Evolutionary conservation across 129 eudicot species (phyloP).

Genomic region (Gnaphalium uliginosum): DNA sequence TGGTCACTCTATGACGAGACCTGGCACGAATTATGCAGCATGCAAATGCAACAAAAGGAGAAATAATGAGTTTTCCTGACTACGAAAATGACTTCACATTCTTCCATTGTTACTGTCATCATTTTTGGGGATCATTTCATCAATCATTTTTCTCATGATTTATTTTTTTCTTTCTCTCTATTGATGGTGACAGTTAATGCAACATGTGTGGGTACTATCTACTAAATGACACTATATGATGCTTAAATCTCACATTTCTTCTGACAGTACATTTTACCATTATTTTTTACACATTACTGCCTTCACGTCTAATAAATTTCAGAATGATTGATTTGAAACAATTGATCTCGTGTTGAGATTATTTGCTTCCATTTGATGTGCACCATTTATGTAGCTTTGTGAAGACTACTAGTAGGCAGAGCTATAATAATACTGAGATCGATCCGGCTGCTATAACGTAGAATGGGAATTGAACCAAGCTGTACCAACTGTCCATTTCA

Average conservation of each 20-base stretch:
- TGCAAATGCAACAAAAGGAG: slow-evolving; percentile 38
- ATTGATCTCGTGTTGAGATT: slow-evolving; percentile 12
- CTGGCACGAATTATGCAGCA: slow-evolving; percentile 32
- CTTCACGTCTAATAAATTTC: slow-evolving; percentile 4
- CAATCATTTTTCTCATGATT: slow-evolving; percentile 46
- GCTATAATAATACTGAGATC: background rate
- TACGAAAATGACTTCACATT: slow-evolving; percentile 38
- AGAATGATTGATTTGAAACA: background rate
- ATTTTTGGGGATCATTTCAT: slow-evolving; percentile 38
- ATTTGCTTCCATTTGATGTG: slow-evolving; percentile 5
- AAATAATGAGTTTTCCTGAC: slow-evolving; percentile 32
- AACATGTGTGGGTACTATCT: slow-evolving; percentile 33
- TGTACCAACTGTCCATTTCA: slow-evolving; percentile 6
- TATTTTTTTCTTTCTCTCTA: slow-evolving; percentile 25
- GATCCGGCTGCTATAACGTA: background rate
- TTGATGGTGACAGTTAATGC: slow-evolving; percentile 38
- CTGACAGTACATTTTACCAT: slow-evolving; percentile 33
- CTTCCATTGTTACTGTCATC: slow-evolving; percentile 20
- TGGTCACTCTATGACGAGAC: slow-evolving; percentile 30
- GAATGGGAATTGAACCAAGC: background rate
- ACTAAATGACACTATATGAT: slow-evolving; percentile 28
- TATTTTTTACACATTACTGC: background rate
- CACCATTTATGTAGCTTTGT: slow-evolving; percentile 4
- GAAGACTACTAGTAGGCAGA: slow-evolving; percentile 5
- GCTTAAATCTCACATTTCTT: slow-evolving; percentile 38